Conservation (phyloP, 306 rosid genomes). For the barrel medic (Medicago truncatula) region DNA sequence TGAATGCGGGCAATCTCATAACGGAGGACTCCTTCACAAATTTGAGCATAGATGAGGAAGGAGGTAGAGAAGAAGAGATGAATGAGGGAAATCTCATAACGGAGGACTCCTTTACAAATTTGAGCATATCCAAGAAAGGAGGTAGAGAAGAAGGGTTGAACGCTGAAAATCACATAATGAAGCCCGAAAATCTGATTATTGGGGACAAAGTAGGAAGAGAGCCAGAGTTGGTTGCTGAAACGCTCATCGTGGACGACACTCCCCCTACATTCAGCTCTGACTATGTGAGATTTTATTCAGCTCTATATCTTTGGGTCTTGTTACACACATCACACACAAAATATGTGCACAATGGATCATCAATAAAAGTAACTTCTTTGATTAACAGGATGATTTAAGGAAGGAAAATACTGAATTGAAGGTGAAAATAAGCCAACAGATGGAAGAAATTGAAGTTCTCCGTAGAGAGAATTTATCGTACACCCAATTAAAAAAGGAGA, state of each 20-base stretch:
- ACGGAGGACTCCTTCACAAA: too few relatives aligned
- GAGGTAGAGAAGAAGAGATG: too few relatives aligned
- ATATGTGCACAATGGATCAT: constrained; percentile 9
- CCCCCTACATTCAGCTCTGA: constrained; percentile 33
- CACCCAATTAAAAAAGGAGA: constrained; percentile 46
- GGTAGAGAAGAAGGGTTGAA: constrained; percentile 2
- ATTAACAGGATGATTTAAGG: constrained; percentile 51
- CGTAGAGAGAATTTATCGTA: constrained; percentile 31
- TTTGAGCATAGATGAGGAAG: too few relatives aligned
- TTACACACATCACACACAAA: constrained; percentile 30
- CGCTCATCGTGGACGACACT: constrained; percentile 30
- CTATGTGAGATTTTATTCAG: constrained; percentile 47
- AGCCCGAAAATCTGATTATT: background rate
- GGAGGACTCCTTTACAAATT: constrained; percentile 10
- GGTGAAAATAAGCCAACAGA: constrained; percentile 39
- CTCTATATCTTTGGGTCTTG: constrained; percentile 26
- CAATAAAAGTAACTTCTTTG: constrained; percentile 19
- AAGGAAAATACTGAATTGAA: constrained; percentile 47
- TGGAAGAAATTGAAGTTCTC: constrained; percentile 51
- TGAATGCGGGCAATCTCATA: too few relatives aligned
- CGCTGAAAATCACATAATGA: constrained; percentile 9
- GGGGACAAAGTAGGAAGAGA: constrained; percentile 25
- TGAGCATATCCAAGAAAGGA: constrained; percentile 1
- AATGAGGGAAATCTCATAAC: too few relatives aligned
- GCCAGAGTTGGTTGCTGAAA: constrained; percentile 26